These are phyloP conservation scores for Magnolia officinalis DNA, from an alignment of 164 flowering plant genomes.

Conservation along the genomic window DNA sequence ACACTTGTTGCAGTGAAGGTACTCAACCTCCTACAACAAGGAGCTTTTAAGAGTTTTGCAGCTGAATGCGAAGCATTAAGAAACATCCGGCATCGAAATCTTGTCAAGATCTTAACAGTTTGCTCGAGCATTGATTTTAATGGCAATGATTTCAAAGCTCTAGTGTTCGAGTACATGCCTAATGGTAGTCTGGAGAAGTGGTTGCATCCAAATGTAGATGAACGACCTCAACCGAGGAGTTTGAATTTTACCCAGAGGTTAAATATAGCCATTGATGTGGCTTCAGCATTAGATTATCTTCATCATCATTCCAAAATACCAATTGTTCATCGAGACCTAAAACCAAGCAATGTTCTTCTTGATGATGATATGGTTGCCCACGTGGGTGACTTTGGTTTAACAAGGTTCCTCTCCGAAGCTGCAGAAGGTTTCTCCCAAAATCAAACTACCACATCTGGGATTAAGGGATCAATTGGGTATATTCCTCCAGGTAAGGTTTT, in stretches of 20 bases:
- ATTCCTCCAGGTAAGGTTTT: constrained; percentile 23
- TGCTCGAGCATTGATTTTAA: constrained; percentile 8
- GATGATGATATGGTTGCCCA: constrained; percentile 9
- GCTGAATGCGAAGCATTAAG: constrained; percentile 4
- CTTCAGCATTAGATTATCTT: constrained; percentile 7
- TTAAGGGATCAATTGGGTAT: constrained; percentile 26
- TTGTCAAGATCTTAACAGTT: background rate
- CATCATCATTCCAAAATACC: background rate
- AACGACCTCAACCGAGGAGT: background rate
- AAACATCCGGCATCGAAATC: constrained; percentile 6
- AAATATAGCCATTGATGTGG: constrained; percentile 7
- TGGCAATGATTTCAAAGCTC: constrained; percentile 9
- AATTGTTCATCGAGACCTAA: constrained; percentile 6
- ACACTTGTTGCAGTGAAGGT: constrained; percentile 4
- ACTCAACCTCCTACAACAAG: background rate
- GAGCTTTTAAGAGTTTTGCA: constrained; percentile 4
- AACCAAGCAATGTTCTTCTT: constrained; percentile 8
- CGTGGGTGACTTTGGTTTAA: constrained; percentile 6
- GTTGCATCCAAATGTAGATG: background rate
- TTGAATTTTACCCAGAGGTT: constrained; percentile 1
- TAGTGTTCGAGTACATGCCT: constrained; percentile 8
- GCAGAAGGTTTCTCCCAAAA: background rate
- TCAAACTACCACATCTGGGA: constrained; percentile 9
- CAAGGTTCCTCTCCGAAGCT: background rate
- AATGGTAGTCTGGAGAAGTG: constrained; percentile 5